phyloP scores from a whole-genome alignment of 2,329 filamentous ascomycete genomes.

The Keithomyces neogunnii region DNA sequence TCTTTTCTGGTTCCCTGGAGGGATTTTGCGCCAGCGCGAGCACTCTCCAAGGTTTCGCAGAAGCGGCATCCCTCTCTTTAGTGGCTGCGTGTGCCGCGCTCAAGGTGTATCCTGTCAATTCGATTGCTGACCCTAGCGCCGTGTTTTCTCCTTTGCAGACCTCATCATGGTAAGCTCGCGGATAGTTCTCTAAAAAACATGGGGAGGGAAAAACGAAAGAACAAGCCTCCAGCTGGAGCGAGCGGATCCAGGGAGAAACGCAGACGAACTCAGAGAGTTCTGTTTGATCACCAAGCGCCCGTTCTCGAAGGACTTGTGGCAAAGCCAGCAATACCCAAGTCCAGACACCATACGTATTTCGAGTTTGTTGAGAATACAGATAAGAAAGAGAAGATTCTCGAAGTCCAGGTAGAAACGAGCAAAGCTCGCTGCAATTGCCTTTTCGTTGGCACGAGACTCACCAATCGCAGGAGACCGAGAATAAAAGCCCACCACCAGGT shows the following conservation, averaged over 20 bases:
- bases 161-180: slow-evolving; percentile 6
- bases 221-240: slow-evolving; percentile 15
- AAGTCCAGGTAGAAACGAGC: slow-evolving; percentile 44
- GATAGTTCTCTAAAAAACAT: slow-evolving; percentile 13
- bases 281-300: slow-evolving; percentile 24
- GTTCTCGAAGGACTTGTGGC: slow-evolving; percentile 27
- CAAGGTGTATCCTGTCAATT: neutral
- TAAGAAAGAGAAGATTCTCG: slow-evolving; percentile 57
- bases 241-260: slow-evolving; percentile 27
- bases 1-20: neutral
- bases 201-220: slow-evolving; percentile 27
- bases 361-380: slow-evolving; percentile 57
- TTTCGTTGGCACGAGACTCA: slow-evolving; percentile 18
- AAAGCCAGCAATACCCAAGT: slow-evolving; percentile 31
- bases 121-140: neutral
- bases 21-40: neutral
- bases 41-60: neutral
- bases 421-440: slow-evolving; percentile 2
- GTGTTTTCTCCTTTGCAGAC: neutral
- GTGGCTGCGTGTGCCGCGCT: neutral
- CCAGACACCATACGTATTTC: slow-evolving; percentile 54
- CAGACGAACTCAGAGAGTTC: slow-evolving; percentile 22
- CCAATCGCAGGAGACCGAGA: slow-evolving; percentile 39
- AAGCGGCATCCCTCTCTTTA: neutral
- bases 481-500: slow-evolving; percentile 46